Evolutionary conservation across 768 basidiomycete species (phyloP), one percentile per base, ranked within the genome.

Genomic region (Leccinum subgranulosum): DNA sequence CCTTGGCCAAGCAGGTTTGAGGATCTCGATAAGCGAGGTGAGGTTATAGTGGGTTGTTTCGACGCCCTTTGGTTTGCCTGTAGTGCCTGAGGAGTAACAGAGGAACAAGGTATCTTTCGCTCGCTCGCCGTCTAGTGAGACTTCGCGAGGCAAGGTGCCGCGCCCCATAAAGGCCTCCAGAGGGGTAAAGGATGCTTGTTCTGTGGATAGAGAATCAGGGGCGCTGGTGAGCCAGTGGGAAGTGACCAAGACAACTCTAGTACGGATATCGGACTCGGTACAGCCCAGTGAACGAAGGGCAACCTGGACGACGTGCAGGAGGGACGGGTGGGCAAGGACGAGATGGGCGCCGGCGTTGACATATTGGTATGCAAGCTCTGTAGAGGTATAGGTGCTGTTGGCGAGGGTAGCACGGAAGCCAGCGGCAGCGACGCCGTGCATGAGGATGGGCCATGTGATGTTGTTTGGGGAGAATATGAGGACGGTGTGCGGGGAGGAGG

Each of bases 41-140:
- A 93, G 69, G 63, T 93, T 93, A 57, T 80, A 76, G 67, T 87
- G 86, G 0, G 84, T 87, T 0, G 86, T 86, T 82, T 79, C 74
- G 19, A 84, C 81, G 6, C 82, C 91, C 71, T 93, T 94, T 3
- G 91, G 85, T 60, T 84, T 84, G 2, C 90, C 88, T 0, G 88
- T 90, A 1, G 90, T 92, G 5, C 90, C 90, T 68, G 73, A 74
- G 6, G 73, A 76, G 56, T 90, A 90, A 57, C 86, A 90, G 39
- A 91, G 66, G 61, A 83, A 83, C 3, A 76, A 70, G 0, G 90
- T 90, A 63, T 88, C 84, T 53, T 84, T 66, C 2, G 84, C 76
- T 19, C 74, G 66, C 0, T 76, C 61, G 0, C 81, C 84, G 12
- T 83, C 76, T 50, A 86, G 84, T 62, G 72, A 75, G 60, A 82